Conservation (phyloP, 345 rosid genomes). For the Xanthoceras sorbifolium region DNA sequence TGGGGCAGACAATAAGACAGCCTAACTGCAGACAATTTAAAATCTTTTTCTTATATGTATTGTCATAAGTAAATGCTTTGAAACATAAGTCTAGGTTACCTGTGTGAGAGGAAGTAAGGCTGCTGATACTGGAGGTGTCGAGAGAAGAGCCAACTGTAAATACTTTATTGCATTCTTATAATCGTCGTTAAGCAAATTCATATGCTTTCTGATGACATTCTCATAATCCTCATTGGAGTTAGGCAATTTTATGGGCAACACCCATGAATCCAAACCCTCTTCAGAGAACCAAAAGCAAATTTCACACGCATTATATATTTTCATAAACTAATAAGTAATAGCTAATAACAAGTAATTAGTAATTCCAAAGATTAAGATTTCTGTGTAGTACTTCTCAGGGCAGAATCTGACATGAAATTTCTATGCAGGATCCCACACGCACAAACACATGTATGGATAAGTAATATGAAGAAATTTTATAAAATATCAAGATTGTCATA, state of each 20-base stretch:
- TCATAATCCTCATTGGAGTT: slow-evolving; percentile 41
- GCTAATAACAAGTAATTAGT: slow-evolving; percentile 15
- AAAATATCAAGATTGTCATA: too few relatives aligned
- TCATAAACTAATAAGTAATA: slow-evolving; percentile 9
- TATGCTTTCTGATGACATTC: slow-evolving; percentile 24
- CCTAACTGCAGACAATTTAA: neutral
- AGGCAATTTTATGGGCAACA: slow-evolving; percentile 65
- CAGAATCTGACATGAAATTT: neutral
- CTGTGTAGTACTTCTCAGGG: neutral
- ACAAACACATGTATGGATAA: too few relatives aligned
- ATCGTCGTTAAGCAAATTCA: slow-evolving; percentile 37
- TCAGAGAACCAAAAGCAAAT: slow-evolving; percentile 15
- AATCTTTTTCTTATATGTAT: neutral
- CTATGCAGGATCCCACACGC: too few relatives aligned
- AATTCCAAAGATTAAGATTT: slow-evolving; percentile 3
- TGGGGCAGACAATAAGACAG: neutral
- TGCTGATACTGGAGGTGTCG: slow-evolving; percentile 39
- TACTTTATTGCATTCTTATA: slow-evolving; percentile 66
- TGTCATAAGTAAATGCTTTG: neutral
- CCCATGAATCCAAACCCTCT: slow-evolving; percentile 70
- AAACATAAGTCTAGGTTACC: slow-evolving; percentile 39
- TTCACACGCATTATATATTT: slow-evolving; percentile 13
- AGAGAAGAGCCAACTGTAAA: slow-evolving; percentile 49
- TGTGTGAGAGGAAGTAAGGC: slow-evolving; percentile 82
- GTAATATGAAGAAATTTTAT: too few relatives aligned